These are phyloP conservation scores for Orbilia quercus DNA, from an alignment of 2,329 filamentous ascomycete species.

Conservation along the genomic window DNA sequence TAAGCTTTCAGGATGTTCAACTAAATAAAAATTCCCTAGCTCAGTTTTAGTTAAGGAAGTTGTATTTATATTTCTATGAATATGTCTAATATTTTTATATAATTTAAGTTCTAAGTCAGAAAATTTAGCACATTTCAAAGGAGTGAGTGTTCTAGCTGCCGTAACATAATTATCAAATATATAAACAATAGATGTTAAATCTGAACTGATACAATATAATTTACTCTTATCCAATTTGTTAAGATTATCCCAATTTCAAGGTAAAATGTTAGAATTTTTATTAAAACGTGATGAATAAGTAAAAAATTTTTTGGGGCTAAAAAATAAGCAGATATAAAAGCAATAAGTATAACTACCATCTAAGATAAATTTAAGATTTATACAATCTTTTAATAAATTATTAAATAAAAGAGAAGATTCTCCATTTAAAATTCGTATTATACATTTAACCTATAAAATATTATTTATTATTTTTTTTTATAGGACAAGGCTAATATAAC, in stretches of 20 bases:
- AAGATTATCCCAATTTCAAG: conserved; percentile 11
- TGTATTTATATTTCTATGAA: conserved; percentile 21
- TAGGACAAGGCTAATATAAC: conserved; percentile 56
- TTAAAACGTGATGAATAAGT: conserved; percentile 15
- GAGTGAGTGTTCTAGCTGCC: conserved; percentile 6
- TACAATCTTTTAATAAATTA: conserved; percentile 18
- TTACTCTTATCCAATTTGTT: conserved; percentile 14
- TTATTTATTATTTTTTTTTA: conserved; percentile 22
- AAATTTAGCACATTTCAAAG: conserved; percentile 10
- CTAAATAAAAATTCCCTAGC: conserved; percentile 11
- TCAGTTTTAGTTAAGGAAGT: conserved; percentile 17
- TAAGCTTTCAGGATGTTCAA: conserved; percentile 12
- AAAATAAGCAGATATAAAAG: conserved; percentile 19
- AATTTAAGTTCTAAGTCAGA: conserved; percentile 12
- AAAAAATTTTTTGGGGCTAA: conserved; percentile 12
- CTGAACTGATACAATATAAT: conserved; percentile 17
- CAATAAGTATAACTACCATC: conserved; percentile 13
- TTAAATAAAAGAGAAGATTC: conserved; percentile 5
- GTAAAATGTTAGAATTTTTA: conserved; percentile 5
- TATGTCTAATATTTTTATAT: conserved; percentile 17
- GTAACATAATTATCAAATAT: conserved; percentile 15
- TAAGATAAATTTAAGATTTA: conserved; percentile 7
- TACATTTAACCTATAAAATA: conserved; percentile 16
- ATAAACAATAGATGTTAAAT: conserved; percentile 20
- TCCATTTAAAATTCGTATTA: conserved; percentile 19